Conservation (phyloP, 345 rosid genomes). For the Arabis hirsuta region DNA sequence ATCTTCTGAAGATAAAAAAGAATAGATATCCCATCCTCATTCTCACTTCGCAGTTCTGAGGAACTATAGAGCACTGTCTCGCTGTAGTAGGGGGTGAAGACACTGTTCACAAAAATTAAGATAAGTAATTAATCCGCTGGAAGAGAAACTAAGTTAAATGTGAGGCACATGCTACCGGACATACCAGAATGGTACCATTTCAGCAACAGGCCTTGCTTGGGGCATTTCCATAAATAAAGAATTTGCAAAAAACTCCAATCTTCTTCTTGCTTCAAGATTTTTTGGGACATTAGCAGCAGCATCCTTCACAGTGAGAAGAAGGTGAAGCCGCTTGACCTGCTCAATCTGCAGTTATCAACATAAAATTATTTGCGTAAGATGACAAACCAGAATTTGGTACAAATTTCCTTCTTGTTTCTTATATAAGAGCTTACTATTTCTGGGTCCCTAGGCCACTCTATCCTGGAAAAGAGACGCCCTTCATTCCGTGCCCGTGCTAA, state of each 20-base stretch:
- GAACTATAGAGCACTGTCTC: conserved; percentile 97
- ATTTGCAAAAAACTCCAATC: conserved; percentile 86
- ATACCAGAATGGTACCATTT: conserved; percentile 90
- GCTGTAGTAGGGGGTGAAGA: conserved; percentile 98
- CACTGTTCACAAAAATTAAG: conserved; percentile 53
- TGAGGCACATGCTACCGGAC: conserved; percentile 8
- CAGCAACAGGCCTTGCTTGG: conserved; percentile 79
- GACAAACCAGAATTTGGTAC: conserved; percentile 31
- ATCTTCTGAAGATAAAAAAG: conserved; percentile 99
- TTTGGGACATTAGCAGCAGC: conserved; percentile 92
- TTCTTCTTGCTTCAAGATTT: conserved; percentile 98
- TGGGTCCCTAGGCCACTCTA: conserved; percentile 94
- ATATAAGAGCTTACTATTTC: conserved; percentile 66
- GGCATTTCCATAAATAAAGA: conserved; percentile 98
- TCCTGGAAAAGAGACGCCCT: conserved; percentile 79
- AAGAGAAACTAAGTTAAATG: conserved; percentile 2
- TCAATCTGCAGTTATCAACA: conserved; percentile 66
- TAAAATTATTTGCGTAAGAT: conserved; percentile 28
- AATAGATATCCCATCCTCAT: conserved; percentile 97
- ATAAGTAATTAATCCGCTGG: conserved; percentile 18
- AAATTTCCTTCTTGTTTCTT: conserved; percentile 3
- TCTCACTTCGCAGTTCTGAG: conserved; percentile 84
- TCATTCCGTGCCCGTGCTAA: conserved; percentile 85
- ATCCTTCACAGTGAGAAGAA: conserved; percentile 96
- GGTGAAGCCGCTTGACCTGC: conserved; percentile 92